A percentile compares a stretch with the other conserved stretches of the same genome.
Conservation (phyloP, 1,284 basidiomycete species). For the Rhizopogon hawkerae region DNA sequence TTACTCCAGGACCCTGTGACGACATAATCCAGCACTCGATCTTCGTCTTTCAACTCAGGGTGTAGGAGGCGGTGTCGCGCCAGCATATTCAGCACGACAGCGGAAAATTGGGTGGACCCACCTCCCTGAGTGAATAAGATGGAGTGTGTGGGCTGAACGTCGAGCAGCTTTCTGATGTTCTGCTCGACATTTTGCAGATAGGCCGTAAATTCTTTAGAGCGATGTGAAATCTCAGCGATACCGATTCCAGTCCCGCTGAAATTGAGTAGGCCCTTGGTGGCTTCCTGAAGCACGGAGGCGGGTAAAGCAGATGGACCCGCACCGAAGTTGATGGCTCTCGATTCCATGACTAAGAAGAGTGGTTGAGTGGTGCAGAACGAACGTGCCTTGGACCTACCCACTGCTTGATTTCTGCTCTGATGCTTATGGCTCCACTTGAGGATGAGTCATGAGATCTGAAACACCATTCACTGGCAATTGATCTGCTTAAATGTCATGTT, state of each 20-base stretch:
- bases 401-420: too few relatives aligned
- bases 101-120: constrained; percentile 83
- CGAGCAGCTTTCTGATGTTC: constrained; percentile 66
- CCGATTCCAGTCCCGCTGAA: constrained; percentile 87
- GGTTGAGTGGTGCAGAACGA: neutral
- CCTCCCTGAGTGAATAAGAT: constrained; percentile 92
- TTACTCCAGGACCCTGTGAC: constrained; percentile 89
- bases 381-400: neutral
- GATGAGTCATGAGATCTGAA: too few relatives aligned
- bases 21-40: constrained; percentile 74
- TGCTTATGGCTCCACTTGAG: too few relatives aligned
- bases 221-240: constrained; percentile 89
- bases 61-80: constrained; percentile 67
- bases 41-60: constrained; percentile 45
- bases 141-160: constrained; percentile 75
- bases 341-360: constrained; percentile 14
- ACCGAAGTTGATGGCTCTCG: constrained; percentile 76
- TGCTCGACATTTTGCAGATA: constrained; percentile 63
- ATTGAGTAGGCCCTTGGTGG: constrained; percentile 73
- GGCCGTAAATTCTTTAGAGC: constrained; percentile 78
- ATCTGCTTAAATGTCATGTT: too few relatives aligned
- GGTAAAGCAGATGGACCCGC: constrained; percentile 89
- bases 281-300: constrained; percentile 71
- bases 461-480: too few relatives aligned
- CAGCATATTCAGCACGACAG: constrained; percentile 82